These are phyloP conservation scores for Trypanosoma platydactyli DNA, from an alignment of 208 protist genomes.

Conservation along the genomic window DNA sequence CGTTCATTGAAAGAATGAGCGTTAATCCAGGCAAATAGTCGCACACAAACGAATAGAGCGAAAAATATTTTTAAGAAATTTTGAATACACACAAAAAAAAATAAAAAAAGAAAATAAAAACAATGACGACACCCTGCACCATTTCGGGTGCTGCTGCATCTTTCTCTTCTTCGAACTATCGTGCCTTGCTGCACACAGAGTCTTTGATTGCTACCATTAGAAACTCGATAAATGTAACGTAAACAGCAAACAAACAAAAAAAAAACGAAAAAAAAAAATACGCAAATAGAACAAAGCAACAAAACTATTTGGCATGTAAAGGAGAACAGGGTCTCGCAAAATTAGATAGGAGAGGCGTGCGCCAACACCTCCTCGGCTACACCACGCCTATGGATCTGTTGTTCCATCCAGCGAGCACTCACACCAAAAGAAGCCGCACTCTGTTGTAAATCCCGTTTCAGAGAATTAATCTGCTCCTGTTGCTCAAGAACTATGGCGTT, in stretches of 20 bases:
- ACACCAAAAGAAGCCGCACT: conserved; percentile 13
- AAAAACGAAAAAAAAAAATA: conserved; percentile 6
- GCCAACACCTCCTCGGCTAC: neutral
- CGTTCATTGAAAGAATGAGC: too few species aligned
- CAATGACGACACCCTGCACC: neutral
- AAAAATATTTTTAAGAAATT: neutral
- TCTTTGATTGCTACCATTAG: too few species aligned
- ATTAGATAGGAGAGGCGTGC: neutral
- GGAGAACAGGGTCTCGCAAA: neutral
- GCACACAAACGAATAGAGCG: neutral
- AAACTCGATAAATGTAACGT: too few species aligned
- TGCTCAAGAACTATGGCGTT: conserved; percentile 6
- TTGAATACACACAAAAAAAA: conserved; percentile 5
- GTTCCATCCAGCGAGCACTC: conserved; percentile 7
- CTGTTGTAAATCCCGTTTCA: conserved; percentile 3
- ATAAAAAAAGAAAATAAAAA: conserved; percentile 11
- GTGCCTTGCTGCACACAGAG: too few species aligned
- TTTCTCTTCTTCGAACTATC: too few species aligned
- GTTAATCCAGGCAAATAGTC: neutral
- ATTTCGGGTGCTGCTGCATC: too few species aligned
- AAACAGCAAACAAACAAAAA: conserved; percentile 16
- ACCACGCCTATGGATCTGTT: neutral
- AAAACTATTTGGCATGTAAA: neutral
- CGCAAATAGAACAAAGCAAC: conserved; percentile 18
- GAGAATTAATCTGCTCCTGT: conserved; percentile 19